Evolutionary conservation across 1,284 basidiomycete genomes (phyloP), one percentile per base, ranked within the genome.

Genomic region (Porphyrellus sp.): DNA sequence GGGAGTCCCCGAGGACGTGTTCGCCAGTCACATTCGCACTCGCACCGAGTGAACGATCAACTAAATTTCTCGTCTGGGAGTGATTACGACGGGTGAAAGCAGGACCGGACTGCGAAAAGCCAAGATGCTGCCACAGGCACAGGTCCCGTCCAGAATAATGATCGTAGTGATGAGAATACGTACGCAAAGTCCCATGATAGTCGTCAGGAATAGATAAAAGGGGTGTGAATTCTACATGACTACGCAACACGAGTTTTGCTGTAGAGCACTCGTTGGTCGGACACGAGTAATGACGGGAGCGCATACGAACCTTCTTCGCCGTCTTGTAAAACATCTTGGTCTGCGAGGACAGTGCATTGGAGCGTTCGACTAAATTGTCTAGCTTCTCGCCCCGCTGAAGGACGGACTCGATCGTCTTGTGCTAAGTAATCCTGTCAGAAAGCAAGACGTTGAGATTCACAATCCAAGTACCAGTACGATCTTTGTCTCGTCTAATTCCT

Each of bases 401-500:
- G 3, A 99, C 96, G 3, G 90, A 92, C 70, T 99, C 97, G 65
- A 99, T 99, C 15, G 97, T 99, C 80, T 99, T 98, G 80, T 99
- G 97, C 91, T 96, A 42, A 56, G 25, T 49, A 46, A 4, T 30
- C n/a, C 33, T 20, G 49, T 52, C 23, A 52, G 43, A 44, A 18
- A 45, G 30, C 31, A 18, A 6, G 20, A 5, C 18, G 25, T 15
- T 0, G 11, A 43, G 24, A 34, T 24, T 28, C 33, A 28, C 20
- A 24, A 16, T 27, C 30, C 39, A 16, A 43, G 39, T 60, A 94
- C 93, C 70, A 98, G 74, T 33, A 99, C 86, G 61, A 99, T 96
- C 86, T 99, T 99, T 8, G 97, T 99, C 77, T 99, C 97, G 69
- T 99, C 97, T 44, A 99, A 74, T 70, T 99, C 97, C 69, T 94